These are phyloP conservation scores for Tulasnella sp. DNA, from an alignment of 768 basidiomycete genomes.

Conservation along the genomic window DNA sequence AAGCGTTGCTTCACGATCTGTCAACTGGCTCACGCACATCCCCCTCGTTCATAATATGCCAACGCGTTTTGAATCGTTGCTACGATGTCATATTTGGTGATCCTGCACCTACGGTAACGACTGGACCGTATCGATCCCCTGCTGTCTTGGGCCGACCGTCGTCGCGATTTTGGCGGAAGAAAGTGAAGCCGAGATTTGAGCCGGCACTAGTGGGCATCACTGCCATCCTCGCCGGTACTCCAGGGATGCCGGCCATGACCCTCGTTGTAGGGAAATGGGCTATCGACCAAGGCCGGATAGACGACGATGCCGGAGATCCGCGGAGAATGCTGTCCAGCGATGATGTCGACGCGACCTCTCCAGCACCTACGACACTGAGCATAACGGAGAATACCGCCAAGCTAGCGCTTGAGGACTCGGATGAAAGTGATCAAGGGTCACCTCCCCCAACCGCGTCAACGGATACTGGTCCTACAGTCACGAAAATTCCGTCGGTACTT, in stretches of 20 bases:
- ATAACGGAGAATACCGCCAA: neutral
- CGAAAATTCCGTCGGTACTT: slow-evolving; percentile 29
- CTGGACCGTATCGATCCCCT: slow-evolving; percentile 58
- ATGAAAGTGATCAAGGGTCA: slow-evolving; percentile 20
- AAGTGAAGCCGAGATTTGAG: slow-evolving; percentile 59
- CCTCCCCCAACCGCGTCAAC: slow-evolving; percentile 17
- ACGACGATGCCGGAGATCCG: slow-evolving; percentile 37
- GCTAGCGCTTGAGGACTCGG: slow-evolving; percentile 2
- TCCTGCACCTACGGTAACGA: slow-evolving; percentile 45
- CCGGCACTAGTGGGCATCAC: slow-evolving; percentile 81
- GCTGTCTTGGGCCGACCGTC: slow-evolving; percentile 32
- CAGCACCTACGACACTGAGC: slow-evolving; percentile 3
- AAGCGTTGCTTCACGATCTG: slow-evolving; percentile 82
- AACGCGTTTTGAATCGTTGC: slow-evolving; percentile 78
- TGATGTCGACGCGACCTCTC: neutral
- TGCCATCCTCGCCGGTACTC: slow-evolving; percentile 60
- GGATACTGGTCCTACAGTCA: neutral
- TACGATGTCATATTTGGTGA: slow-evolving; percentile 96
- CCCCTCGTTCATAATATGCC: slow-evolving; percentile 79
- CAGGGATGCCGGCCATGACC: slow-evolving; percentile 64
- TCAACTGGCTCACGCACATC: slow-evolving; percentile 47
- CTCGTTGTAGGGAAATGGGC: slow-evolving; percentile 72
- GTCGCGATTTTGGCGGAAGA: slow-evolving; percentile 42
- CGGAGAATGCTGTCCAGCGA: neutral
- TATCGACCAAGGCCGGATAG: slow-evolving; percentile 76